Base-by-base conservation (phyloP, 129 eudicot species). In the Flaveria trinervia region DNA sequence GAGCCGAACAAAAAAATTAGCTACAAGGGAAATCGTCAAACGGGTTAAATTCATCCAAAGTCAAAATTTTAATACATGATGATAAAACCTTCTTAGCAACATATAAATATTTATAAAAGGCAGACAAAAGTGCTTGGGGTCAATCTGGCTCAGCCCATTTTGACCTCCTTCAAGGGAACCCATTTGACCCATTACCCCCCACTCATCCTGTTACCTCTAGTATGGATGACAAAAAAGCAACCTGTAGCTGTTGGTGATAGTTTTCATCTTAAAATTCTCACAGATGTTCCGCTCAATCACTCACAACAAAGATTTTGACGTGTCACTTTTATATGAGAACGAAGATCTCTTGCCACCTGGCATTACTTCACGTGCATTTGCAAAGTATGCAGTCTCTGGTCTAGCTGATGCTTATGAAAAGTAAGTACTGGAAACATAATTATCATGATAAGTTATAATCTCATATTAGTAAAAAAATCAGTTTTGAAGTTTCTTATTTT, bases 221-320 rank as follows among this genome's bases (percentile, higher is more conserved):
- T 22, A 33, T 20, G 43, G 69, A 64, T 28, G 66, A 48, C 65
- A 8, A 71, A 33, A 48, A 25, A 66, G 69, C 69, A 30, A 2
- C 69, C 20, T 1, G 30, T 64, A 64, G 69, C 33, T 39, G 36
- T 11, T 74, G 28, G 74, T 73, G 75, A 66, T 5, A 65, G 13
- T 65, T 49, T 33, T 71, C 23, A 25, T 50, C 14, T 65, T 73
- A 59, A 26, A 22, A 22, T 9, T 57, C 71, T 72, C 68, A 55
- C 92, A 95, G 99, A 89, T 95, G 92, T 91, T 83, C 87, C 88
- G 96, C 73, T 92, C 99, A 51, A 76, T 95, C 80, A 79, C 83
- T 71, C 95, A 89, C 84, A 80, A 81, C 80, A 92, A 92, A 73
- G 99, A 95, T 83, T 95, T 95, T 86, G 95, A 92, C 46, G 95